Evolutionary conservation across 2,329 filamentous ascomycete species (phyloP).

Genomic region (Penicillium sp.): DNA sequence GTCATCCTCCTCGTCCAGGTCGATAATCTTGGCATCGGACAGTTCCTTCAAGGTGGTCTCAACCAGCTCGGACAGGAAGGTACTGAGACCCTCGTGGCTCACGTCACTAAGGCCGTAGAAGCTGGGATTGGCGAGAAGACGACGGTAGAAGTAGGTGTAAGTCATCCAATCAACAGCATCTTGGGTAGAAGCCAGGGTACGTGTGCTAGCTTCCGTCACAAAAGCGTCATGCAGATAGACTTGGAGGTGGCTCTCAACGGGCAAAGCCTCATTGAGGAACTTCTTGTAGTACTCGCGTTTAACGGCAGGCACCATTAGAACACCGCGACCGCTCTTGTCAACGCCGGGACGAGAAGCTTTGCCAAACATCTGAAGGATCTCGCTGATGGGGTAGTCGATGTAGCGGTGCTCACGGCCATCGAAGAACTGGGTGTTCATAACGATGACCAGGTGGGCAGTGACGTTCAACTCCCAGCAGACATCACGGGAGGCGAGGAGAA

Average conservation of each 20-base stretch:
- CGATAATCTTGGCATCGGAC: slow-evolving; percentile 90
- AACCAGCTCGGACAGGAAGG: slow-evolving; percentile 90
- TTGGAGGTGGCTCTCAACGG: slow-evolving; percentile 91
- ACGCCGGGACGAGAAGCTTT: slow-evolving; percentile 79
- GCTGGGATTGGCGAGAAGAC: slow-evolving; percentile 91
- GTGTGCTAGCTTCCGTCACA: slow-evolving; percentile 94
- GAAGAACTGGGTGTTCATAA: slow-evolving; percentile 98
- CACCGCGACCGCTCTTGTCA: slow-evolving; percentile 81
- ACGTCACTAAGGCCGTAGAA: slow-evolving; percentile 91
- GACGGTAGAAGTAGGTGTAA: slow-evolving; percentile 97
- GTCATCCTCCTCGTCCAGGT: slow-evolving; percentile 92
- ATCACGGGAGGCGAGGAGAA: slow-evolving; percentile 80
- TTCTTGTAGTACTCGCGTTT: slow-evolving; percentile 99
- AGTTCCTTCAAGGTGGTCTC: slow-evolving; percentile 91
- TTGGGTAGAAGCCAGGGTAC: slow-evolving; percentile 92
- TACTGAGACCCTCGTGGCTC: slow-evolving; percentile 89
- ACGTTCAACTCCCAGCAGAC: slow-evolving; percentile 94
- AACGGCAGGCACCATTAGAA: slow-evolving; percentile 93
- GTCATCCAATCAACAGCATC: slow-evolving; percentile 98
- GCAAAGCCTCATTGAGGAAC: slow-evolving; percentile 93
- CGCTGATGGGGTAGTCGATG: slow-evolving; percentile 91
- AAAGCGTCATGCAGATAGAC: slow-evolving; percentile 93
- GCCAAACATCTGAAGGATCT: slow-evolving; percentile 97
- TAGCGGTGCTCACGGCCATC: slow-evolving; percentile 97
- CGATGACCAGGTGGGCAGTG: slow-evolving; percentile 85